Conservation (phyloP, 345 rosid species). For the Brassica incana region DNA sequence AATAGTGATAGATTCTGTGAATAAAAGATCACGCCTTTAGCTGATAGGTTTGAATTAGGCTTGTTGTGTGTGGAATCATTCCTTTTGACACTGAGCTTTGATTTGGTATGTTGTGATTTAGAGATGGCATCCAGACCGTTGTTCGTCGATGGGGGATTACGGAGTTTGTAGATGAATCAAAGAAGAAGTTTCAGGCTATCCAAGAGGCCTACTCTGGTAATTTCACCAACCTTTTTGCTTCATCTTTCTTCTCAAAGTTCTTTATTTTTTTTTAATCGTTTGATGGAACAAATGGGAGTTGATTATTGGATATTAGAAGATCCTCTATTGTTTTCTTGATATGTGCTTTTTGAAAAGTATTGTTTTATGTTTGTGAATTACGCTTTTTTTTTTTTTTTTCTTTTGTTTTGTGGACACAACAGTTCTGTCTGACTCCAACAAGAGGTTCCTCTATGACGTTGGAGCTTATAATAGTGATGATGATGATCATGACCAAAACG, state of each 20-base stretch:
- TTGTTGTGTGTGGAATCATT: neutral
- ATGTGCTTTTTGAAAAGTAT: neutral
- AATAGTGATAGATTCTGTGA: neutral
- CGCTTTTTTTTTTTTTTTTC: neutral
- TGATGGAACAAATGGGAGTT: neutral
- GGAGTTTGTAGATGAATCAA: slow-evolving; percentile 78
- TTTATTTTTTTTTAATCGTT: neutral
- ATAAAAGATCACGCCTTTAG: neutral
- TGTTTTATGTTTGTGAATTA: slow-evolving; percentile 13
- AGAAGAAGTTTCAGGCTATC: slow-evolving; percentile 82
- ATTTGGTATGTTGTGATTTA: slow-evolving; percentile 26
- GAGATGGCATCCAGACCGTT: slow-evolving; percentile 99
- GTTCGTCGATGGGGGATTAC: slow-evolving; percentile 66
- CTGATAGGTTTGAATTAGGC: neutral
- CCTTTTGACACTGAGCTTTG: neutral
- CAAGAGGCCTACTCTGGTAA: slow-evolving; percentile 93
- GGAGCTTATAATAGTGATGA: slow-evolving; percentile 82
- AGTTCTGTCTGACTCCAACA: slow-evolving; percentile 86
- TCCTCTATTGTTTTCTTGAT: slow-evolving; percentile 14
- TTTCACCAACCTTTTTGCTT: neutral
- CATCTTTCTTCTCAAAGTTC: neutral
- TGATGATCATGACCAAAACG: slow-evolving; percentile 64
- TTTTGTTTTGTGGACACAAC: slow-evolving; percentile 31
- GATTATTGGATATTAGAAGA: slow-evolving; percentile 32
- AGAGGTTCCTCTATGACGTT: slow-evolving; percentile 90